phyloP scores from a whole-genome alignment of 2,329 filamentous ascomycete species.

The Tolypocladium ovalisporum region DNA sequence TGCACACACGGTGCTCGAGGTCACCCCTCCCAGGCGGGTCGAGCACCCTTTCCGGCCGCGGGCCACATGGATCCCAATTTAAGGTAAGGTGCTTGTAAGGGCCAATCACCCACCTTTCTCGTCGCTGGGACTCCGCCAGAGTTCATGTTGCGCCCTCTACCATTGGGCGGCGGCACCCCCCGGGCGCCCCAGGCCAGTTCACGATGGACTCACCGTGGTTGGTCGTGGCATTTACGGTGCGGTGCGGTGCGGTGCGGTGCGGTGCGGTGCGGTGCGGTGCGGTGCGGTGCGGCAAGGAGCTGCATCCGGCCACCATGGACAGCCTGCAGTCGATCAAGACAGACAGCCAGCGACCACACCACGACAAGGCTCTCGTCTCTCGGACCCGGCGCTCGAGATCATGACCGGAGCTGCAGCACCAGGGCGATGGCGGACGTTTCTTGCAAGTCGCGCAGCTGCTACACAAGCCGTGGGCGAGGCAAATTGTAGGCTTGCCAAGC shows the following conservation, averaged over 20 bases:
- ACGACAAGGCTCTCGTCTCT: background rate
- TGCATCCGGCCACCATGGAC: background rate
- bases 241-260: too few relatives aligned
- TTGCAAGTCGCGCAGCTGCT: background rate
- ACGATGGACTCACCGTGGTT: background rate
- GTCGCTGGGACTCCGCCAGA: background rate
- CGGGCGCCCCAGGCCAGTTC: background rate
- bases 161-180: background rate
- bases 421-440: background rate
- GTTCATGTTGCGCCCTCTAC: background rate
- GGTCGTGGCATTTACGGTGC: background rate
- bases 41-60: background rate
- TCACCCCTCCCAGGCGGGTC: background rate
- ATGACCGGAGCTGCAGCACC: background rate
- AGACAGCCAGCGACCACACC: too few relatives aligned
- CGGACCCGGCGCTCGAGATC: background rate
- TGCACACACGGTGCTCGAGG: slow-evolving; percentile 6
- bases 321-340: background rate
- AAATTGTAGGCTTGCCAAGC: background rate
- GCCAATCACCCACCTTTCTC: background rate
- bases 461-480: background rate
- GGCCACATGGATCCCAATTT: background rate
- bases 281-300: too few relatives aligned
- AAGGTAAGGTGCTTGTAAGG: too few relatives aligned
- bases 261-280: too few relatives aligned